phyloP scores from a whole-genome alignment of 208 protist genomes.

The Wallacemonas collosoma region DNA sequence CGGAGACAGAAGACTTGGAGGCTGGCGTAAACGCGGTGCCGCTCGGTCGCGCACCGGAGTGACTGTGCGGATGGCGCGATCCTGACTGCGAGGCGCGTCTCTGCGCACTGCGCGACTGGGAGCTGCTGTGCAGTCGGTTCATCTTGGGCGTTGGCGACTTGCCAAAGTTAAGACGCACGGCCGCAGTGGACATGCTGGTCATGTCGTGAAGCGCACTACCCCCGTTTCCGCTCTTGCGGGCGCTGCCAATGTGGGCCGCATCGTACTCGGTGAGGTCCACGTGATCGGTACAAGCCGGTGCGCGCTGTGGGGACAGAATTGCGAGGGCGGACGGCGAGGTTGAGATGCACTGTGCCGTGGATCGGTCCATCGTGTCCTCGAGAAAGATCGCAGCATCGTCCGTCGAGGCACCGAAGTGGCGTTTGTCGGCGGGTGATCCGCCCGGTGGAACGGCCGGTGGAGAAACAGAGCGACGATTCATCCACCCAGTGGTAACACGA shows the following conservation, averaged over 20 bases:
- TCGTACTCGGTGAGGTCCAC: constrained; percentile 82
- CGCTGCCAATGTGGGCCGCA: constrained; percentile 41
- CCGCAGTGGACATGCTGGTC: constrained; percentile 30
- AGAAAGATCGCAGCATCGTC: constrained; percentile 86
- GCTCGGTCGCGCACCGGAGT: constrained; percentile 12
- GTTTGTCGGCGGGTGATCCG: constrained; percentile 33
- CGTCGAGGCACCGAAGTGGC: constrained; percentile 63
- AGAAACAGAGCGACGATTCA: constrained; percentile 6
- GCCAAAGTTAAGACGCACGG: constrained; percentile 28
- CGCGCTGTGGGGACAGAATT: constrained; percentile 75
- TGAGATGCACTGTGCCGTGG: constrained; percentile 72
- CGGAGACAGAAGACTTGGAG: background rate
- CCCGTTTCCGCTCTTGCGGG: constrained; percentile 15
- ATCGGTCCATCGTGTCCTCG: constrained; percentile 77
- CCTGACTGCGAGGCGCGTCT: constrained; percentile 25
- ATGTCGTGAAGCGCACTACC: constrained; percentile 43
- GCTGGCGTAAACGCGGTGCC: background rate
- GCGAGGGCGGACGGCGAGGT: constrained; percentile 68
- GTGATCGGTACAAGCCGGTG: constrained; percentile 32
- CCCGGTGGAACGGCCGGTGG: constrained; percentile 19
- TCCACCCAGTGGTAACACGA: background rate
- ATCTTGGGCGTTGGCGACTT: constrained; percentile 64
- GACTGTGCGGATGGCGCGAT: constrained; percentile 17
- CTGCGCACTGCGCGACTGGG: constrained; percentile 16
- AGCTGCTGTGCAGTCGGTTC: constrained; percentile 22